A percentile compares a stretch with the other conserved stretches of the same genome.
phyloP scores from a whole-genome alignment of 2,329 filamentous ascomycete genomes.

The Epichloe brachyelytri region DNA sequence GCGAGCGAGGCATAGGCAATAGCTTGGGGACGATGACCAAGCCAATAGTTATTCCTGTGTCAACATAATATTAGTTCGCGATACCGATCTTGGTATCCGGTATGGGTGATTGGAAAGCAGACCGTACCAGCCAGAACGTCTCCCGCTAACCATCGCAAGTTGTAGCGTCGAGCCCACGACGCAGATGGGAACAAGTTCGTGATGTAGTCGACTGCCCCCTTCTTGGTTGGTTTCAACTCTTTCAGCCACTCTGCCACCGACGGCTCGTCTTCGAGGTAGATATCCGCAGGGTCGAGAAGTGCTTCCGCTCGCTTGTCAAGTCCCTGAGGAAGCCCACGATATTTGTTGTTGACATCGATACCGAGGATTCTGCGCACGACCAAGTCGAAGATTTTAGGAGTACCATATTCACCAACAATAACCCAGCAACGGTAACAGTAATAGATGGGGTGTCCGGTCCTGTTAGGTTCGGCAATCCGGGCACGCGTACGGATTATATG shows the following conservation, averaged over 20 bases:
- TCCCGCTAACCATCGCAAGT: slow-evolving; percentile 57
- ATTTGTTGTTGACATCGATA: slow-evolving; percentile 18
- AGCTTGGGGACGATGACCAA: slow-evolving; percentile 64
- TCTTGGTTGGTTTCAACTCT: slow-evolving; percentile 36
- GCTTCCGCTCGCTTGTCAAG: slow-evolving; percentile 15
- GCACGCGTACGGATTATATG: not conserved
- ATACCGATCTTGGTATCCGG: no score
- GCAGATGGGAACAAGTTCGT: slow-evolving; percentile 48
- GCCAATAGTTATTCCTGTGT: slow-evolving; percentile 32
- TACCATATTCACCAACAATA: not conserved
- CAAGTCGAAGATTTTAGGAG: slow-evolving; percentile 7
- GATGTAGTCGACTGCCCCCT: slow-evolving; percentile 37
- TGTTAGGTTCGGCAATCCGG: not conserved
- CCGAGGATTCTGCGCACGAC: slow-evolving; percentile 17
- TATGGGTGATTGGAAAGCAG: no score
- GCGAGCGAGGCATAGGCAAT: slow-evolving; percentile 71
- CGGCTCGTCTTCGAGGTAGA: slow-evolving; percentile 51
- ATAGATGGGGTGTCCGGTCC: not conserved
- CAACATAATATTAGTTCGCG: not conserved
- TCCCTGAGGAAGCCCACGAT: slow-evolving; percentile 13
- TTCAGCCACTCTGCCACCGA: slow-evolving; percentile 48
- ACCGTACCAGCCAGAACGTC: slow-evolving; percentile 56
- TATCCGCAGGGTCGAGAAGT: slow-evolving; percentile 14
- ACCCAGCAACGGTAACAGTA: no score
- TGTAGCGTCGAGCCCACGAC: slow-evolving; percentile 59